phyloP scores from a whole-genome alignment of 345 rosid species.

The Excoecaria cochinchinensis region DNA sequence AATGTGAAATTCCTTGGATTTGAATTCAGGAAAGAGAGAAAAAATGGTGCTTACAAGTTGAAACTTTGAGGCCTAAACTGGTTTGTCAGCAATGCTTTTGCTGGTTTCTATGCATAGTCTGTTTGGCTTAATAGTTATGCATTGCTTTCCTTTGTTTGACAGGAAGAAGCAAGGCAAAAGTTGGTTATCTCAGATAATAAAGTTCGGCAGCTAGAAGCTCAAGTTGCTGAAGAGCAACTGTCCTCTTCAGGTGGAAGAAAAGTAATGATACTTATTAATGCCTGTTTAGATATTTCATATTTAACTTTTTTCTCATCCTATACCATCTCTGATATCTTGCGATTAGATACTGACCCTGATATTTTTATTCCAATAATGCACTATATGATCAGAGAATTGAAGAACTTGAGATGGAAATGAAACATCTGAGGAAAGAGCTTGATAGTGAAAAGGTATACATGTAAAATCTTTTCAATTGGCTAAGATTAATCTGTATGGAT shows the following conservation, averaged over 20 bases:
- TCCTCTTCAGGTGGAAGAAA: conserved; percentile 60
- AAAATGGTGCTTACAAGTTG: conserved; percentile 73
- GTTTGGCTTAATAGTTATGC: background rate
- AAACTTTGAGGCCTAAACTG: conserved; percentile 76
- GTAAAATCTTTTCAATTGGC: conserved; percentile 22
- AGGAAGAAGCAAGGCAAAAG: conserved; percentile 90
- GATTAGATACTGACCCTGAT: conserved; percentile 15
- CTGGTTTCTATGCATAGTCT: background rate
- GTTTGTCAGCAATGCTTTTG: conserved; percentile 33
- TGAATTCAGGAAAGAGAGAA: conserved; percentile 67
- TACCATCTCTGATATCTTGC: background rate
- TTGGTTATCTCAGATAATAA: conserved; percentile 80
- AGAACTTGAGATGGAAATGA: conserved; percentile 70
- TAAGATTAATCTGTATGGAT: background rate
- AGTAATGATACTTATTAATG: conserved; percentile 32
- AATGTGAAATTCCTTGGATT: conserved; percentile 22
- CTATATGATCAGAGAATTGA: conserved; percentile 67
- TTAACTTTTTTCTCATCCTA: conserved; percentile 9
- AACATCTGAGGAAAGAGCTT: conserved; percentile 60
- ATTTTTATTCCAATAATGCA: conserved; percentile 8
- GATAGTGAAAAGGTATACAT: conserved; percentile 80
- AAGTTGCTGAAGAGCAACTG: conserved; percentile 68
- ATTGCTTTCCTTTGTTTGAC: conserved; percentile 19
- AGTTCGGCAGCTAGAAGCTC: conserved; percentile 88
- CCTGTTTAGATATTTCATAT: conserved; percentile 4